Evolutionary conservation across 2,329 filamentous ascomycete genomes (phyloP), one percentile per base, ranked within the genome.

Genomic region (Penicillium freii): DNA sequence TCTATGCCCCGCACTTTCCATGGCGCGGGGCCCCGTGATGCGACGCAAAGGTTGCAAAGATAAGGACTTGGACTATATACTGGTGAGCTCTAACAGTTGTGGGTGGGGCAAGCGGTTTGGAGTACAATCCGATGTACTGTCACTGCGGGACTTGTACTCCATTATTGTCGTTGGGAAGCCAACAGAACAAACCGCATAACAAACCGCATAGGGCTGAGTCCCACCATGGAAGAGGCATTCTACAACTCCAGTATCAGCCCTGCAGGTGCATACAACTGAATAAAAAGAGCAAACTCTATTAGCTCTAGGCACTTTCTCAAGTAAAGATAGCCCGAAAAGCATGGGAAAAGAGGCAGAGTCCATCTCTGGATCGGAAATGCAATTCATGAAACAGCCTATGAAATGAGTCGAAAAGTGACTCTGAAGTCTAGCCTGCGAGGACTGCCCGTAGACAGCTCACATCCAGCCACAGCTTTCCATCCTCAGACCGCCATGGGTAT

Each of bases 361-460:
- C 60, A 62, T 59, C 66, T 53, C 57, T 63, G 62, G 61, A 62
- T 65, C 58, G 62, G 63, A 65, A 67, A 67, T 62, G 60, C 54
- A 63, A 62, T 65, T 62, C 65, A 67, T 65, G 63, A 56, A 65
- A 61, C 60, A 66, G 65, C 63, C 65, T 66, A 67, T 66, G 56
- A 66, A 53, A 66, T 50, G 60, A 65, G 55, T 62, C 57, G 51
- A 62, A 66, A 56, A 65, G 58, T 56, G 55, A 61, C 56, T 65
- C 51, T 62, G 49, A 48, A 55, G 50, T 60, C 51, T 56, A 60
- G 56, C 42, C 56, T 57, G 59, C 23, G 46, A 56, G 17, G 17
- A 40, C 40, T 40, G 36, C 13, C 56, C 58, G 29, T 48, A 46
- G 50, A 48, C 62, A 61, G 60, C 53, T 56, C 44, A 46, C 54